Base-by-base conservation (phyloP, 805 yeast species). In the Candida sonorensis region DNA sequence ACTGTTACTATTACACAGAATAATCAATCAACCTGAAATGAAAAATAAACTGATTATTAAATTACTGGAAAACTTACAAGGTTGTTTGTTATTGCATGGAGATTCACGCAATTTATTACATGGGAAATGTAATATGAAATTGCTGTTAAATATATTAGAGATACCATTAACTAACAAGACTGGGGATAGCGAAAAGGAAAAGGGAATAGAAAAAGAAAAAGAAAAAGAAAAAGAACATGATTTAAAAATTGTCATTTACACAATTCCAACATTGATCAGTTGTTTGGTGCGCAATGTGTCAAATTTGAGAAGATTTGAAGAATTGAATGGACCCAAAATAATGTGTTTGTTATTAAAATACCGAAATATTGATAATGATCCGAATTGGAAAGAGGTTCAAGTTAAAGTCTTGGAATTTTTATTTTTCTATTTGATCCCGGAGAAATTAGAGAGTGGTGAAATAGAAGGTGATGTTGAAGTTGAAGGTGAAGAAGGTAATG, bases 381-480 rank as follows among this genome's bases (percentile, higher is more conserved):
- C 27, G 43, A 51, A 16, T 55, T 47, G 70, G 26, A 76, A 76
- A 44, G 66, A 66, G 21, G 67, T 80, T 10, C 77, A 77, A 44
- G 70, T 78, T 41, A 74, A 77, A 43, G 67, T 77, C 10, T 64
- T 81, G 30, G 88, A 81, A 55, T 81, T 81, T 50, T 57, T 81
- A 32, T 71, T 81, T 34, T 77, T 80, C 49, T 81, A 81, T 46
- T 55, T 81, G 34, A 64, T 74, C 7, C 86, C 85, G 10, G 90
- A 80, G 51, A 56, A 69, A 4, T 30, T 30, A 19, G 15, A 21
- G n/a, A n/a, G n/a, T n/a, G n/a, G n/a, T n/a, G n/a, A n/a, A 10
- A 67, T 66, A 28, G 53, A 54, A 14, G 72, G 67, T 17, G 73
- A 72, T 42, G 68, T 65, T 35, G 44, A 42, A 22, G 45, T 68